phyloP scores from a whole-genome alignment of 768 basidiomycete species.

The Leccinellum rugosiceps region DNA sequence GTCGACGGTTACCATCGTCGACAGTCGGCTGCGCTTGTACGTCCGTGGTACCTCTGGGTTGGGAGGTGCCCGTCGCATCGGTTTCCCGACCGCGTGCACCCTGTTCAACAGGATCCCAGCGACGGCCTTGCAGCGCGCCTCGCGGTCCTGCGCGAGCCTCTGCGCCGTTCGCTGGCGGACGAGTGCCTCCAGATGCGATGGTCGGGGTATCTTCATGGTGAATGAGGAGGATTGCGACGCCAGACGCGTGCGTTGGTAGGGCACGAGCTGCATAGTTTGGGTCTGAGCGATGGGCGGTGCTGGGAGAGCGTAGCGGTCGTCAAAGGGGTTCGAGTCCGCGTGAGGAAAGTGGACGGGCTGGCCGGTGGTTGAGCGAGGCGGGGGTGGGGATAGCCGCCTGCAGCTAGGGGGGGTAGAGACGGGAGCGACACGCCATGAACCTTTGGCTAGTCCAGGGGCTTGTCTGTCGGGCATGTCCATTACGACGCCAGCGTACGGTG shows the following conservation, averaged over 20 bases:
- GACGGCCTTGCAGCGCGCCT: conserved; percentile 48
- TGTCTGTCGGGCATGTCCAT: conserved; percentile 22
- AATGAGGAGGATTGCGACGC: conserved; percentile 30
- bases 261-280: conserved; percentile 9
- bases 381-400: conserved; percentile 25
- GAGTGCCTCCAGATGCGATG: conserved; percentile 21
- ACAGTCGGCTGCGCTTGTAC: conserved; percentile 54
- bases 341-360: conserved; percentile 22
- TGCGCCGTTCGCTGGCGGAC: conserved; percentile 33
- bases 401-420: conserved; percentile 22
- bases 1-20: conserved; percentile 48
- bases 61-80: conserved; percentile 43
- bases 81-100: conserved; percentile 49
- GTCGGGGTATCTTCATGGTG: conserved; percentile 25
- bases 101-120: conserved; percentile 57
- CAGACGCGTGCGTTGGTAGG: conserved; percentile 28
- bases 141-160: conserved; percentile 34
- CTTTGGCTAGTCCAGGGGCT: conserved; percentile 20
- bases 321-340: conserved; percentile 22
- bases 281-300: neutral
- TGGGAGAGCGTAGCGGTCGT: conserved; percentile 21
- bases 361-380: conserved; percentile 11
- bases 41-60: conserved; percentile 30
- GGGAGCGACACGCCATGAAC: conserved; percentile 25
- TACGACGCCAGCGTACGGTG: conserved; percentile 28